These are phyloP conservation scores for Cetraspora pellucida DNA, from an alignment of 192 early-diverging fungal species.

Conservation along the genomic window DNA sequence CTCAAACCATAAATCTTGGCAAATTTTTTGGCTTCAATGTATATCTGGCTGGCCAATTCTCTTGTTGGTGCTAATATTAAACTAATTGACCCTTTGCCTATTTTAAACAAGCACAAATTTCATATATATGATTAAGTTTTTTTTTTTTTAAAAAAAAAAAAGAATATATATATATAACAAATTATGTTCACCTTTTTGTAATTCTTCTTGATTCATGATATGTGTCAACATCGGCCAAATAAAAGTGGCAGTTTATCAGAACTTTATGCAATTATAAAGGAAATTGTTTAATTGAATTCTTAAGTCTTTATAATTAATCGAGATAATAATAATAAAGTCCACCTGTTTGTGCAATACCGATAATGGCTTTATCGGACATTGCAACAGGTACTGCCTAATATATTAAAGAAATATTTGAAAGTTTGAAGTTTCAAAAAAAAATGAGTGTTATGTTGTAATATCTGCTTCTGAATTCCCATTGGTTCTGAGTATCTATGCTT, in stretches of 20 bases:
- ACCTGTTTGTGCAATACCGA: conserved; percentile 82
- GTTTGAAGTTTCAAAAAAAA: not conserved
- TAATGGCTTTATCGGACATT: conserved; percentile 76
- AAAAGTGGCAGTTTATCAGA: conserved; percentile 85
- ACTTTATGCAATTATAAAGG: conserved; percentile 34
- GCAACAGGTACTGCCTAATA: conserved; percentile 69
- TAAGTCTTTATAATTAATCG: not conserved
- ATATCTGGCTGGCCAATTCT: conserved; percentile 80
- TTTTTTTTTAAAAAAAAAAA: not conserved
- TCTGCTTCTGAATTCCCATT: conserved; percentile 75
- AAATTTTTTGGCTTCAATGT: conserved; percentile 77
- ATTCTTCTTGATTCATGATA: conserved; percentile 81
- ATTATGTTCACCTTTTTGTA: conserved; percentile 47
- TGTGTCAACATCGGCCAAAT: conserved; percentile 83
- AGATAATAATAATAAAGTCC: too few species aligned
- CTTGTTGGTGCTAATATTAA: conserved; percentile 77
- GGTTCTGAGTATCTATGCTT: conserved; percentile 71
- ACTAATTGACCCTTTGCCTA: conserved; percentile 81
- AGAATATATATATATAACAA: not conserved
- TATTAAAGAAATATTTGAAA: not conserved
- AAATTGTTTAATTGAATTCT: not conserved
- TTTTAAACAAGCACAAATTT: too few species aligned
- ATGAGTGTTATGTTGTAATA: not conserved
- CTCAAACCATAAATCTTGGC: conserved; percentile 71
- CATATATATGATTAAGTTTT: conserved; percentile 6